Evolutionary conservation across 1,284 basidiomycete genomes (phyloP).

Genomic region (Phlebopus sp.): DNA sequence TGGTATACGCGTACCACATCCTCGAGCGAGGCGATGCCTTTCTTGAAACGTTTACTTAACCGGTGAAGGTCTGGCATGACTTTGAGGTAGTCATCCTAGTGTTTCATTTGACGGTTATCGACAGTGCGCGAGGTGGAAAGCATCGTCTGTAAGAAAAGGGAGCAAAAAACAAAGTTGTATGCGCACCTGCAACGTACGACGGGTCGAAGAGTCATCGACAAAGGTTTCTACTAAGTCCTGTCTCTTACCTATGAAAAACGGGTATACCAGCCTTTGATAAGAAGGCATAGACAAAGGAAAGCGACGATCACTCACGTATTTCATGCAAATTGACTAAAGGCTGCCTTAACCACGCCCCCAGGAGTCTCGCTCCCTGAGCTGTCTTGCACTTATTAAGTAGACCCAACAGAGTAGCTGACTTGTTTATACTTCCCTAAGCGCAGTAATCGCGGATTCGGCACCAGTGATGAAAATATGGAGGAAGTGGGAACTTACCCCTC

Average conservation of each 20-base stretch:
- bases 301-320: conserved; percentile 62
- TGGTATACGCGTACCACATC: conserved; percentile 98
- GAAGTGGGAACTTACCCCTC: conserved; percentile 41
- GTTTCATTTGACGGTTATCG: background rate
- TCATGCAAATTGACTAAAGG: conserved; percentile 93
- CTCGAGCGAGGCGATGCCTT: conserved; percentile 81
- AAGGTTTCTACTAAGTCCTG: conserved; percentile 89
- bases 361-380: conserved; percentile 87
- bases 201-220: conserved; percentile 73
- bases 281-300: conserved; percentile 3
- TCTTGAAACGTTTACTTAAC: conserved; percentile 91
- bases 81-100: conserved; percentile 82
- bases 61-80: conserved; percentile 94
- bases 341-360: conserved; percentile 96
- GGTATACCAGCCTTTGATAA: background rate
- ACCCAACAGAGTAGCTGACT: conserved; percentile 87
- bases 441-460: background rate
- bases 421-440: conserved; percentile 49
- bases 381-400: conserved; percentile 96
- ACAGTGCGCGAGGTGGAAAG: too few relatives aligned
- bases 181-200: conserved; percentile 69
- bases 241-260: conserved; percentile 59
- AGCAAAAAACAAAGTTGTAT: background rate
- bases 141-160: background rate
- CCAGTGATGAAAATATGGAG: background rate